phyloP scores from a whole-genome alignment of 352 stramenopile genomes.

The Phytophthora pisi region DNA sequence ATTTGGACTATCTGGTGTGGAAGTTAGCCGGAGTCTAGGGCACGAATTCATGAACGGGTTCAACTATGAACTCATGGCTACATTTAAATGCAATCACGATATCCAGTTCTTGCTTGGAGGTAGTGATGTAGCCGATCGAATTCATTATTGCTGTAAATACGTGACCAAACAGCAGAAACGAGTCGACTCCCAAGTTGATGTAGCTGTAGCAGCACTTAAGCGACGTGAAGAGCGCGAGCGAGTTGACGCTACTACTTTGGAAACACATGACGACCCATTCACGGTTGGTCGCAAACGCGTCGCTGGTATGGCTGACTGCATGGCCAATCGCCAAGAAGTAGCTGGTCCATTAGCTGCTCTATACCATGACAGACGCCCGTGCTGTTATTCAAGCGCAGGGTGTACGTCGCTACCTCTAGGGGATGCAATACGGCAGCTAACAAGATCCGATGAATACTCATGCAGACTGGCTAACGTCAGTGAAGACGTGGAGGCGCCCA shows the following conservation, averaged over 20 bases:
- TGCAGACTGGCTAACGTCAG: neutral
- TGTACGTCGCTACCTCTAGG: neutral
- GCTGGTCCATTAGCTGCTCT: constrained; percentile 7
- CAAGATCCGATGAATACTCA: neutral
- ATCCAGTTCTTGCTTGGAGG: neutral
- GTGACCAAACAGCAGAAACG: constrained; percentile 13
- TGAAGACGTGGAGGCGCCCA: neutral
- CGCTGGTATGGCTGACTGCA: neutral
- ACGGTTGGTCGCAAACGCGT: neutral
- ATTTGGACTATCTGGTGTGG: neutral
- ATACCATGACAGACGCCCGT: constrained; percentile 1
- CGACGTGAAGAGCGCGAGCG: constrained; percentile 5
- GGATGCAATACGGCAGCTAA: constrained; percentile 4
- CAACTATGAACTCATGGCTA: constrained; percentile 15
- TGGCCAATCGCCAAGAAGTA: constrained; percentile 15
- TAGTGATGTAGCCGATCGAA: constrained; percentile 1
- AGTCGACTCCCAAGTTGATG: constrained; percentile 6
- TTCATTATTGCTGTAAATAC: constrained; percentile 16
- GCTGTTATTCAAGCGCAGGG: constrained; percentile 7
- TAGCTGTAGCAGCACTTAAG: constrained; percentile 3
- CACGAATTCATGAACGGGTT: constrained; percentile 16
- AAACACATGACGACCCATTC: neutral
- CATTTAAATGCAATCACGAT: constrained; percentile 1
- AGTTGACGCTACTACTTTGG: neutral
- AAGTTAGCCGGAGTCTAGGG: neutral